Evolutionary conservation across 768 basidiomycete species (phyloP), one percentile per base, ranked within the genome.

Genomic region (Psilocybe sp.): DNA sequence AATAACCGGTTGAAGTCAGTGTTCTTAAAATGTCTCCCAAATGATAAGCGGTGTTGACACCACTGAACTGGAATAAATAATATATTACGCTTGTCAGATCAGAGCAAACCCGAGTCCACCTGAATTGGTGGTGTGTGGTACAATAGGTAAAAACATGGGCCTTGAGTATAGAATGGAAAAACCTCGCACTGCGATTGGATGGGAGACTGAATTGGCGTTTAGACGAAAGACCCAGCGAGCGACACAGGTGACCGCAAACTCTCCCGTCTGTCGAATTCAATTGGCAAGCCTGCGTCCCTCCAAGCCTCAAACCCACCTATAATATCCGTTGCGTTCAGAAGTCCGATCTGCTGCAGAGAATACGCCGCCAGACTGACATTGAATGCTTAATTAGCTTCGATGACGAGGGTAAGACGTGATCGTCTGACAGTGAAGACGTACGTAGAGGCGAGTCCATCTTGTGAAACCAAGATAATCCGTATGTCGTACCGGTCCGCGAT

Each of bases 401-500:
- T 40, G 16, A 4, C 13, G 35, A 16, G 35, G 20, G 20, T n/a
- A 40, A 28, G 23, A 28, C 23, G 23, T 28, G 23, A 28, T 28
- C 23, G 23, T 28, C 23, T 7, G 7, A 7, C 23, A 28, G 23
- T 28, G 7, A 40, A 37, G 14, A 57, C 60, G n/a, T 50, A 71
- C 74, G 71, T 73, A 14, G 82, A 85, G 13, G 86, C 75, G 60
- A 81, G 78, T 1, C 89, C 87, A 44, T 88, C 87, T 61, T 85
- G 80, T 63, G 85, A 87, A 57, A 90, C 81, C 9, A 92, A 66
- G 53, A 92, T 87, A 28, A 89, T 75, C 40, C 85, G 68, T 35
- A 90, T 60, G 68, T 91, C 89, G 57, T 87, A 91, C 47, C 87
- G 70, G 66, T 88, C 83, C 18, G 81, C 89, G 54, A 90, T 81